Evolutionary conservation across 2,329 filamentous ascomycete species (phyloP), one percentile per base, ranked within the genome.

Genomic region (Monosporascus sp.): DNA sequence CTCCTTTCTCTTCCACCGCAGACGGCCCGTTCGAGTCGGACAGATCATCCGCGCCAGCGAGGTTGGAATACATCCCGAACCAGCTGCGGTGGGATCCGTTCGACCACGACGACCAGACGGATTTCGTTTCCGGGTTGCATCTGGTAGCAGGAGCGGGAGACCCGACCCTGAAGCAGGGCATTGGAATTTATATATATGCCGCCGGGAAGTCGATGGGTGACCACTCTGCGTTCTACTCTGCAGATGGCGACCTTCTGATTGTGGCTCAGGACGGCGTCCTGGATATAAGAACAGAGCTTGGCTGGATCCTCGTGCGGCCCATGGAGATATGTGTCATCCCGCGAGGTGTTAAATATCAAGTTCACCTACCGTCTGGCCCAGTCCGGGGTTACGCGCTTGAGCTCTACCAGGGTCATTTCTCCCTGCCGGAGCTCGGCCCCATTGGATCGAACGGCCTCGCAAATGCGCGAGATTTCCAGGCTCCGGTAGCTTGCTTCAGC

Each of bases 71-170:
- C 58, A 87, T 90, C 50, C 90, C 90, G 0, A 93, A 93, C 62
- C 90, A 94, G 71, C 77, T 95, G 37, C 83, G 89, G 56, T 95
- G 90, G 90, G 86, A 90, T 61, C 88, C 79, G 1, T 91, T 92
- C 67, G 86, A 92, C 63, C 75, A 91, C 47, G 82, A 88, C 59
- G 78, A 85, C 66, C 80, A 45, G 55, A 70, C 65, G 9, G 70
- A 74, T 51, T 78, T 78, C 46, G 71, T 78, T 44, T 72, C 72
- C 1, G 71, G 72, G 2, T 68, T 89, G 52, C 82, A 86, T 54
- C 73, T 89, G 22, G 77, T 91, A 18, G 87, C 86, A 3, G 87
- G 86, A 4, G 84, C 87, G 0, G 88, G 88, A n/a, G 85, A 90
- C 60, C 84, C 87, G 0, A 86, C 84, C 0, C 78, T 87, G 70